Base-by-base conservation (phyloP, 495 filamentous ascomycete species). In the Pseudoneurospora amorphoporcata region DNA sequence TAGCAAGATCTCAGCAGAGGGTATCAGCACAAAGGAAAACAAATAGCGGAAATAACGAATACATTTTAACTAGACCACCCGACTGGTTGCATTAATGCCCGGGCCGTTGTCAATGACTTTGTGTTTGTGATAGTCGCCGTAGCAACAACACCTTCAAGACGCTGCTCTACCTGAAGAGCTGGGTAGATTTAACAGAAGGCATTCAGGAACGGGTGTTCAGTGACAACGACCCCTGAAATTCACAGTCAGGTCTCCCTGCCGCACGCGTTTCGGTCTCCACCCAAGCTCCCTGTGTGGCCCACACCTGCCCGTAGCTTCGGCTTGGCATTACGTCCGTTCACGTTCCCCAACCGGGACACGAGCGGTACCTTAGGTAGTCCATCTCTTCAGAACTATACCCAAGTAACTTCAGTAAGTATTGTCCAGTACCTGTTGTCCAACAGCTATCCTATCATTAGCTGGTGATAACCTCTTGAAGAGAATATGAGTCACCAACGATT, bases 401-500 rank as follows among this genome's bases (percentile, higher is more conserved):
- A 3, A 17, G 7, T 65, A 17, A 35, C 7, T 14, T 6, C 53
- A 32, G 6, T 37, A 16, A 32, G 6, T 37, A 16, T 45, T 19
- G 8, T n/a, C 16, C 1, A 45, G n/a, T 5, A 61, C 23, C 23
- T 2, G 7, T 61, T 32, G 12, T 61, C 12, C 10, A 32, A 35
- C 29, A 35, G 29, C 53, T 16, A 35, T 7, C 16, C 12, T 2
- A 12, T 61, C 16, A 8, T 0, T 17, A 65, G 3, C 45, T 8
- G 4, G 53, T 17, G 9, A 37, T 65, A 32, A 65, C 5, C 4
- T 29, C 23, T 16, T 65, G 32, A 17, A 8, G 2, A 8, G 14
- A 65, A 32, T 41, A 86, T 86, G 84, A 83, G 80, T 77, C 84
- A 86, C 73, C 85, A 86, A 78, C 84, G 87, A 42, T 83, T 83